Conservation (phyloP, 2,329 filamentous ascomycete genomes). For the Coniosporium tulheliwenetii region DNA sequence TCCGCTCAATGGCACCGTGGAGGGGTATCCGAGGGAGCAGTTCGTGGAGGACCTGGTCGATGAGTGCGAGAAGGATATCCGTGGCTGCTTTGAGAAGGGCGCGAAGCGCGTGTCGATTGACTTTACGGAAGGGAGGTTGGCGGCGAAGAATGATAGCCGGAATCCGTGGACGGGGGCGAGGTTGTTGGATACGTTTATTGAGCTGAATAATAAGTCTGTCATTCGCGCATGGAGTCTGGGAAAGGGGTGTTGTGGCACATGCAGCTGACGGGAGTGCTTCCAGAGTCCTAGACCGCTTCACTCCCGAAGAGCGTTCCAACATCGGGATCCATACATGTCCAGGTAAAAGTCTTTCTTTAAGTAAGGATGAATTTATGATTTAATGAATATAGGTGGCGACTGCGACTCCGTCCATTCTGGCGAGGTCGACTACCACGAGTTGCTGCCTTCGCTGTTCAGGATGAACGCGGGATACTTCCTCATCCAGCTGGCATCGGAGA, state of each 20-base stretch:
- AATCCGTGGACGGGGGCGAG: constrained; percentile 16
- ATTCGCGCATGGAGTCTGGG: no score
- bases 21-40: constrained; percentile 13
- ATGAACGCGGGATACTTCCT: constrained; percentile 20
- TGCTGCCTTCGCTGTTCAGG: constrained; percentile 16
- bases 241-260: no score
- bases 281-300: constrained; percentile 10
- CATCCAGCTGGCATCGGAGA: constrained; percentile 14
- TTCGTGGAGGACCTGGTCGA: constrained; percentile 16
- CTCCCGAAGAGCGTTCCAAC: constrained; percentile 11
- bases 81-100: constrained; percentile 16
- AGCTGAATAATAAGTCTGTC: constrained; percentile 11
- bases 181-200: constrained; percentile 15
- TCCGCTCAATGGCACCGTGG: constrained; percentile 13
- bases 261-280: no score
- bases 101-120: constrained; percentile 17
- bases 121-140: constrained; percentile 16
- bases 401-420: constrained; percentile 16
- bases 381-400: constrained; percentile 9
- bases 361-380: no score
- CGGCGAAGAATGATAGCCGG: constrained; percentile 14
- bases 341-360: constrained; percentile 1
- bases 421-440: constrained; percentile 15
- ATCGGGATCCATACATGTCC: constrained; percentile 20
- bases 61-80: constrained; percentile 19